phyloP scores from a whole-genome alignment of 768 basidiomycete genomes.

The Hericium rajendrae region DNA sequence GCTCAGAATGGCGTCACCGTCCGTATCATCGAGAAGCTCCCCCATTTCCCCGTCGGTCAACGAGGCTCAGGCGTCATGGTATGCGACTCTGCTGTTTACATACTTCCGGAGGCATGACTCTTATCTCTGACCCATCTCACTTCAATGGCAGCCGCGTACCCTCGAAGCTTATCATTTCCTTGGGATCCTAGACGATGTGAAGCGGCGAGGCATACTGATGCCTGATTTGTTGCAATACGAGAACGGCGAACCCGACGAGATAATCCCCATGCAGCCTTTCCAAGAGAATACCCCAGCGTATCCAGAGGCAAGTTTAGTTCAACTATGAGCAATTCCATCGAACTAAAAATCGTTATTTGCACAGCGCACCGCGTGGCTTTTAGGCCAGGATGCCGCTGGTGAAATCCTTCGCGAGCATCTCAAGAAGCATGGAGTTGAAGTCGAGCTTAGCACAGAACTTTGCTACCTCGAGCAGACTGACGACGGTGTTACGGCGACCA shows the following conservation, averaged over 20 bases:
- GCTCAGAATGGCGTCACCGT: conserved; percentile 6
- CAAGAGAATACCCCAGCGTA: neutral
- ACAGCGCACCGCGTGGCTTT: neutral
- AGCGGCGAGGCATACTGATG: neutral
- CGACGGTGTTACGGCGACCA: neutral
- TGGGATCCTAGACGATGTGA: neutral
- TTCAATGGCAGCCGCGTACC: neutral
- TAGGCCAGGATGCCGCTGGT: neutral
- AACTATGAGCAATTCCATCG: neutral
- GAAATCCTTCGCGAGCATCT: conserved; percentile 1
- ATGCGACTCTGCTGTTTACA: neutral
- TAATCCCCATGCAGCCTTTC: neutral
- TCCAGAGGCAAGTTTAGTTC: neutral
- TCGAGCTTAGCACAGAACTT: neutral
- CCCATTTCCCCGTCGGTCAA: neutral
- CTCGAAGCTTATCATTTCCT: conserved; percentile 3
- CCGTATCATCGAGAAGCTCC: conserved; percentile 8
- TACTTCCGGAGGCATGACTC: neutral
- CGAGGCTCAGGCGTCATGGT: conserved; percentile 4
- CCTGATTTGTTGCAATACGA: neutral
- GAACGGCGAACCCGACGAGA: neutral
- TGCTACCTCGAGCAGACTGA: neutral
- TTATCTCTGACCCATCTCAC: neutral
- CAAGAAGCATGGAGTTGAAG: neutral
- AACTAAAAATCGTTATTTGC: neutral